These are phyloP conservation scores for Sugiyamaella boreocaroliniensis DNA, from an alignment of 805 yeast species.

Conservation along the genomic window DNA sequence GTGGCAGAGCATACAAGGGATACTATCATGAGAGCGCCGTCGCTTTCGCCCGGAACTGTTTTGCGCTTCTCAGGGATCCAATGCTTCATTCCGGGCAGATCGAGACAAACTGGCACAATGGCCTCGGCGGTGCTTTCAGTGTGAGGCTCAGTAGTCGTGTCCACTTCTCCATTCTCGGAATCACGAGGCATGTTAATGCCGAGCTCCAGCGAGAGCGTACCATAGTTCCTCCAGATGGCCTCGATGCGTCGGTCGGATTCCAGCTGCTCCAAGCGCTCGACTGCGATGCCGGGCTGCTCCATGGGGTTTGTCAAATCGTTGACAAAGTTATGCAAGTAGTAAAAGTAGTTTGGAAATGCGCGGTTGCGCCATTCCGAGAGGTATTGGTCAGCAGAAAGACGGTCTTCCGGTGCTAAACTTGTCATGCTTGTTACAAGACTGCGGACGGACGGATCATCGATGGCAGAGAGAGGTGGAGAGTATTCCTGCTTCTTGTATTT, in stretches of 20 bases:
- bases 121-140: neutral
- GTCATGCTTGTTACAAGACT: constrained; percentile 60
- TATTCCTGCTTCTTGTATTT: constrained; percentile 68
- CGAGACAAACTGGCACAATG: constrained; percentile 14
- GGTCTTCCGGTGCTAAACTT: constrained; percentile 49
- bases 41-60: constrained; percentile 24
- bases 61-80: constrained; percentile 15
- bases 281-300: constrained; percentile 11
- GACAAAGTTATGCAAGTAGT: constrained; percentile 67
- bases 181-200: constrained; percentile 5
- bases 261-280: constrained; percentile 23
- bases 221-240: constrained; percentile 53
- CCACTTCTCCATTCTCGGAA: neutral
- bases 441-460: constrained; percentile 46
- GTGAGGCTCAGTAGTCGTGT: neutral
- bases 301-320: constrained; percentile 32
- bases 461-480: constrained; percentile 53
- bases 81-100: constrained; percentile 16
- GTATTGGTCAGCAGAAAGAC: constrained; percentile 51
- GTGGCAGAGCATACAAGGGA: constrained; percentile 53
- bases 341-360: constrained; percentile 64
- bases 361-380: constrained; percentile 43
- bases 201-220: constrained; percentile 34
- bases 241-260: constrained; percentile 54
- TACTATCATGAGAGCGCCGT: constrained; percentile 52